These are phyloP conservation scores for Gnetum montanum DNA, from an alignment of 75 land plant species.

Conservation along the genomic window DNA sequence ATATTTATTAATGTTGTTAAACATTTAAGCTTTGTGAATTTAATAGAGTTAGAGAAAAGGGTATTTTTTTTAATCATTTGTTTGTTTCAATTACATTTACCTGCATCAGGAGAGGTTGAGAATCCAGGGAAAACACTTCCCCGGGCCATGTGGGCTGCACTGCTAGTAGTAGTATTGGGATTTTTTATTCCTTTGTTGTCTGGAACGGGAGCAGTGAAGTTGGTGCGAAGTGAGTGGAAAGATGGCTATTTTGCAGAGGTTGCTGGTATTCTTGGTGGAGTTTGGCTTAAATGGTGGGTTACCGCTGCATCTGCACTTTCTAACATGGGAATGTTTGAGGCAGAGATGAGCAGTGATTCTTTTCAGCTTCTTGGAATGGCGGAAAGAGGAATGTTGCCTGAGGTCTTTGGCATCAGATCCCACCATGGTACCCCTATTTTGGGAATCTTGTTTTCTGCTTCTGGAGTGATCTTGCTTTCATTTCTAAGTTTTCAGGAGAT, in stretches of 20 bases:
- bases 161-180: conserved; percentile 31
- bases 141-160: conserved; percentile 63
- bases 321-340: conserved; percentile 60
- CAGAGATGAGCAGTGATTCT: conserved; percentile 66
- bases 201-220: conserved; percentile 49
- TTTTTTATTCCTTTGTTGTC: conserved; percentile 64
- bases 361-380: conserved; percentile 88
- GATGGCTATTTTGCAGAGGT: conserved; percentile 55
- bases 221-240: conserved; percentile 27
- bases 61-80: too few species aligned
- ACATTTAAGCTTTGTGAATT: too few species aligned
- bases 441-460: conserved; percentile 49
- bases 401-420: conserved; percentile 29
- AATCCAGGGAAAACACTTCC: conserved; percentile 59
- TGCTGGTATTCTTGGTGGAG: conserved; percentile 48
- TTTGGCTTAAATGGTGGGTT: conserved; percentile 68
- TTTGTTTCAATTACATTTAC: too few species aligned
- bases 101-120: too few species aligned
- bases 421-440: conserved; percentile 48
- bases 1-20: too few species aligned
- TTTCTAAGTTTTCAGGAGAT: conserved; percentile 57
- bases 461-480: conserved; percentile 42
- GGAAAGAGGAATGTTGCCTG: conserved; percentile 55
- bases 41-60: too few species aligned
- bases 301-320: conserved; percentile 60